Evolutionary conservation across 805 yeast genomes (phyloP).

Genomic region (Wickerhamiella dianesei): DNA sequence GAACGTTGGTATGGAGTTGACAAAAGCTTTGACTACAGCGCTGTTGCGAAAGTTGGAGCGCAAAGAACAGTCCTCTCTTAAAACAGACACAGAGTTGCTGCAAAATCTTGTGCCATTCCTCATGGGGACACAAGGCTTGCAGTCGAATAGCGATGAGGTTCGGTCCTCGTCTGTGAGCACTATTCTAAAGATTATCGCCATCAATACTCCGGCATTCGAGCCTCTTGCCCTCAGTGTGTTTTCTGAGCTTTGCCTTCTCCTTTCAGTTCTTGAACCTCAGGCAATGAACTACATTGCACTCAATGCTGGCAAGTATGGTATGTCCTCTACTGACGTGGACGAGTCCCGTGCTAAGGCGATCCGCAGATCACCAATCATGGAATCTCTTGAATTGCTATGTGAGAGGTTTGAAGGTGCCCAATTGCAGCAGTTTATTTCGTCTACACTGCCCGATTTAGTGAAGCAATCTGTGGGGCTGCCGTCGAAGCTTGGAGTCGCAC

Average conservation of each 20-base stretch:
- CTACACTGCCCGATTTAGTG: slow-evolving; percentile 37
- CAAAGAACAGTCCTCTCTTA: slow-evolving; percentile 18
- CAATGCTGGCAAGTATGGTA: slow-evolving; percentile 78
- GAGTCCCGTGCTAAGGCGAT: slow-evolving; percentile 59
- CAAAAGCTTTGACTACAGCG: slow-evolving; percentile 32
- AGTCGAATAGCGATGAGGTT: slow-evolving; percentile 79
- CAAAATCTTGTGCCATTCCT: slow-evolving; percentile 60
- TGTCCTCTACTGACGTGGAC: slow-evolving; percentile 60
- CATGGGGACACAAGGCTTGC: slow-evolving; percentile 62
- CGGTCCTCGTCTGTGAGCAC: slow-evolving; percentile 65
- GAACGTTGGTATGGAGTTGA: slow-evolving; percentile 57
- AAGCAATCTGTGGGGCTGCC: slow-evolving; percentile 76
- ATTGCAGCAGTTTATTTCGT: slow-evolving; percentile 12
- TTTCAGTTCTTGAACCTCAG: slow-evolving; percentile 88
- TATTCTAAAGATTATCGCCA: slow-evolving; percentile 53
- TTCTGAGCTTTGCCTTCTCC: slow-evolving; percentile 51
- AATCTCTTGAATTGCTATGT: slow-evolving; percentile 59
- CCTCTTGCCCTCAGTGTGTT: slow-evolving; percentile 58
- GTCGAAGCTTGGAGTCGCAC: slow-evolving; percentile 74
- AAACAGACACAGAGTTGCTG: slow-evolving; percentile 36
- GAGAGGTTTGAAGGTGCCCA: slow-evolving; percentile 38
- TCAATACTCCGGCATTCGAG: slow-evolving; percentile 40
- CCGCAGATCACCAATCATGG: slow-evolving; percentile 79
- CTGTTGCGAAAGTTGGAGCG: slow-evolving; percentile 35
- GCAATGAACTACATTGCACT: slow-evolving; percentile 69